Percentiles rank a stretch among this genome's conserved stretches.
Evolutionary conservation across 768 basidiomycete genomes (phyloP).

Genomic region (Steccherinum ochraceum): DNA sequence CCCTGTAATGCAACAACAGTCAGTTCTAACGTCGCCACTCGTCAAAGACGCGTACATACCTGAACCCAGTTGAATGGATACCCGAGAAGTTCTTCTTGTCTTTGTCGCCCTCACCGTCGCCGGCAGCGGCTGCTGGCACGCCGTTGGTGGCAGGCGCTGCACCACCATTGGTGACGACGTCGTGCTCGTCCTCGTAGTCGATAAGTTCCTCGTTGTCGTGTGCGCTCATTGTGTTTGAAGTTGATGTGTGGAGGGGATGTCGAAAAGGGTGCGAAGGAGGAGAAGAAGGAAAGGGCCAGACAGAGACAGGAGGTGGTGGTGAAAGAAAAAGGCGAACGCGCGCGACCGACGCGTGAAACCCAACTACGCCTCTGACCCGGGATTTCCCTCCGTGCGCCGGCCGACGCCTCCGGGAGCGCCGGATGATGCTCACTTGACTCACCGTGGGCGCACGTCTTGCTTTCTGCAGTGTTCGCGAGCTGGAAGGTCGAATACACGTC

Average conservation of each 20-base stretch:
- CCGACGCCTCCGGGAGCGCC: no score
- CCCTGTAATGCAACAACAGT: constrained; percentile 43
- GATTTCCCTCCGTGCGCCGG: no score
- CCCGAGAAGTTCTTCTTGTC: constrained; percentile 99
- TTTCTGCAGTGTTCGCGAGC: no score
- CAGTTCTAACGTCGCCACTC: background rate
- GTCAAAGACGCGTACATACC: constrained; percentile 46
- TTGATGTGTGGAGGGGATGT: constrained; percentile 5
- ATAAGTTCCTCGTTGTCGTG: constrained; percentile 90
- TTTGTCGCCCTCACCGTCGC: constrained; percentile 52
- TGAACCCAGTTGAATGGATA: constrained; percentile 99
- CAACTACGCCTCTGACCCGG: constrained; percentile 3
- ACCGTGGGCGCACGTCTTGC: no score
- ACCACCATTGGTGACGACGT: constrained; percentile 58
- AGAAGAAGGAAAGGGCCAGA: constrained; percentile 19
- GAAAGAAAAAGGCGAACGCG: constrained; percentile 13
- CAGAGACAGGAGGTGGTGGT: constrained; percentile 16
- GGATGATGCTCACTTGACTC: no score
- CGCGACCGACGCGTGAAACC: constrained; percentile 12
- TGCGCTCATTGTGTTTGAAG: constrained; percentile 51
- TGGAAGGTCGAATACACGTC: no score
- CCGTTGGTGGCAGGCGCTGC: constrained; percentile 41
- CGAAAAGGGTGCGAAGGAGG: constrained; percentile 19
- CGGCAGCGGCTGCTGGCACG: constrained; percentile 41
- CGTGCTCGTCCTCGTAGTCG: constrained; percentile 91